These are phyloP conservation scores for Beauveria sp. DNA, from an alignment of 2,329 filamentous ascomycete genomes.

Conservation along the genomic window DNA sequence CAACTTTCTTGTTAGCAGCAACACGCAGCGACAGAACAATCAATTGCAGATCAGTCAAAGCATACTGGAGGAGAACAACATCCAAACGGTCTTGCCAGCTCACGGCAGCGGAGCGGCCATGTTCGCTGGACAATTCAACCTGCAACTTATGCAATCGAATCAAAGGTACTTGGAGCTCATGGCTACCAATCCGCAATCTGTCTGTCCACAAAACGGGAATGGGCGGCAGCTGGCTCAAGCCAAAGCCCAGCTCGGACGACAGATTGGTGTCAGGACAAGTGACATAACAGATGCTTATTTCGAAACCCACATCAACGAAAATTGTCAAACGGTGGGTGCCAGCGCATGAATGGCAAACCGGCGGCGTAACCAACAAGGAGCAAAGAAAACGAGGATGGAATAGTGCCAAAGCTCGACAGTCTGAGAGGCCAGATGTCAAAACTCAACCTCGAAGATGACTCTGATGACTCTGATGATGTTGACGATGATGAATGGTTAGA, in stretches of 20 bases:
- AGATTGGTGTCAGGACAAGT: neutral
- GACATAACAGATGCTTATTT: neutral
- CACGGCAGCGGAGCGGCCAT: conserved; percentile 1
- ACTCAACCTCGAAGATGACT: too few species aligned
- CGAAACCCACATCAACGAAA: neutral
- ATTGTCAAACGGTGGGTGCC: neutral
- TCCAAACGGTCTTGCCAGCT: neutral
- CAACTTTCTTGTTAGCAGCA: conserved; percentile 1
- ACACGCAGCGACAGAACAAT: neutral
- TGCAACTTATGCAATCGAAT: neutral
- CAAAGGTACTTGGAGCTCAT: conserved; percentile 4
- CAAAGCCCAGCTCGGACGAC: neutral
- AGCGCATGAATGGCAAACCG: neutral
- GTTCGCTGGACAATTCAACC: neutral
- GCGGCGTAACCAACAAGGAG: neutral
- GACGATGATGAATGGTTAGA: too few species aligned
- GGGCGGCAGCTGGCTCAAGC: neutral
- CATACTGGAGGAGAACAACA: neutral
- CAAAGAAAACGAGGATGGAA: neutral
- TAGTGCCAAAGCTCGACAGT: too few species aligned
- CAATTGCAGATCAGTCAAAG: neutral
- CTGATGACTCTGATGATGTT: too few species aligned
- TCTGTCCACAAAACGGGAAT: neutral
- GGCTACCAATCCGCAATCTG: neutral
- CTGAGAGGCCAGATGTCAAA: too few species aligned